Evolutionary conservation across 495 filamentous ascomycete genomes (phyloP), one percentile per base, ranked within the genome.

Genomic region (Pyrenopolyporus hunteri): DNA sequence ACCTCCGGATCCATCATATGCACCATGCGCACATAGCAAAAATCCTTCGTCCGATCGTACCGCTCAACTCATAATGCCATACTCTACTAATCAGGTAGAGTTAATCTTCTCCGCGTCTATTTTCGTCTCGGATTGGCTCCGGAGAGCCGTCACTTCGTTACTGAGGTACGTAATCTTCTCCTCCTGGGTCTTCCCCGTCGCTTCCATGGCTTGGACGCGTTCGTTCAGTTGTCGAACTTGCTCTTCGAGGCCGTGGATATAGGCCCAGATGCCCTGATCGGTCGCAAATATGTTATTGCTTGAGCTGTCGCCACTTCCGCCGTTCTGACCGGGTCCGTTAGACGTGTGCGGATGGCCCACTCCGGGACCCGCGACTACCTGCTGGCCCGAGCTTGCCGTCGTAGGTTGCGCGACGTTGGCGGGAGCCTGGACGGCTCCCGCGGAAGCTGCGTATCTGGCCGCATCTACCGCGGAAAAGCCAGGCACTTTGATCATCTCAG

Each of bases 161-260:
- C 71, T 68, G 22, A 78, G 70, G 17, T 68, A 70, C 6, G 69
- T 48, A 16, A 79, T 75, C 51, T 74, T 69, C 1, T 76, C 74
- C 28, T 77, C 72, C 31, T 73, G 69, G 31, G 62, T 64, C 40
- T 69, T 69, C 35, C 72, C 73, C 6, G 56, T 55, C 25, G 58
- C 70, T 37, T 83, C 82, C 70, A 83, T 74, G 11, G 57, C 39
- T 22, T 64, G 66, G n/a, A 79, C 55, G 53, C 71, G 74, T 23
- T 76, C 76, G 25, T 63, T 25, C 40, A 77, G 58, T 44, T 74
- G 67, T 46, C 78, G 77, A 9, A 82, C 66, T 60, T 74, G 72
- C 2, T 77, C 78, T 32, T 83, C 80, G 9, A 83, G 70, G n/a
- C 69, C 72, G 31, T 81, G 78, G 39, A 82, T 74, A 60, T 82